Evolutionary conservation across 768 basidiomycete genomes (phyloP), one percentile per base, ranked within the genome.

Genomic region (Leucocoprinus birnbaumii): DNA sequence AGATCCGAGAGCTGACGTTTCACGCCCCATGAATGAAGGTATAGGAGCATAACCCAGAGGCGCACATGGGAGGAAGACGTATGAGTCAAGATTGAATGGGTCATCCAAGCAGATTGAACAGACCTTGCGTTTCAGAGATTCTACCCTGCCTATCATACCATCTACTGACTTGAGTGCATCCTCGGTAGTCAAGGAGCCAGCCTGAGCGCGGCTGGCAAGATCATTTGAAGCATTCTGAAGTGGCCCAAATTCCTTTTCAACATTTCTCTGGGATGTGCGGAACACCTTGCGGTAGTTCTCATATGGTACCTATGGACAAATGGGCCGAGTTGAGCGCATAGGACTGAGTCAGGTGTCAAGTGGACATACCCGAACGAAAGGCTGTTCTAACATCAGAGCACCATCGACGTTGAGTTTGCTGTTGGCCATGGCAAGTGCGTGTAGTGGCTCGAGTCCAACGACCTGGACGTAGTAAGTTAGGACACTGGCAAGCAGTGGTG

Each of bases 211-310:
- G 47, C 73, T 79, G 18, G 73, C 75, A n/a, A 94, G 71, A 26
- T 94, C 90, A 40, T 70, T 77, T 4, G 84, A 71, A 19, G 76
- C 61, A 22, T 74, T 72, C 59, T 86, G 84, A 13, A 89, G 73
- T 24, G 79, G 73, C 14, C 77, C 79, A 40, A 90, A 68, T 63
- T 94, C 92, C 55, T 87, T 84, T 68, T 95, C 93, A 52, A 93
- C 84, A 58, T 85, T 79, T 71, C 84, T 85, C 66, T 93, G 91
- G 0, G 87, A 85, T 16, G 85, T 80, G 31, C 92, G 84, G 65
- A 95, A 94, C n/a, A 87, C 79, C 70, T 89, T 91, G 62, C 90
- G 85, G 64, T 92, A 90, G 61, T 89, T 89, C 73, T 95, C 93
- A 69, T 87, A 91, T 10, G 93, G 93, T 11, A 93, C 90, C 93